phyloP scores from a whole-genome alignment of 192 early-diverging fungal species.

The Allomyces javanicus region DNA sequence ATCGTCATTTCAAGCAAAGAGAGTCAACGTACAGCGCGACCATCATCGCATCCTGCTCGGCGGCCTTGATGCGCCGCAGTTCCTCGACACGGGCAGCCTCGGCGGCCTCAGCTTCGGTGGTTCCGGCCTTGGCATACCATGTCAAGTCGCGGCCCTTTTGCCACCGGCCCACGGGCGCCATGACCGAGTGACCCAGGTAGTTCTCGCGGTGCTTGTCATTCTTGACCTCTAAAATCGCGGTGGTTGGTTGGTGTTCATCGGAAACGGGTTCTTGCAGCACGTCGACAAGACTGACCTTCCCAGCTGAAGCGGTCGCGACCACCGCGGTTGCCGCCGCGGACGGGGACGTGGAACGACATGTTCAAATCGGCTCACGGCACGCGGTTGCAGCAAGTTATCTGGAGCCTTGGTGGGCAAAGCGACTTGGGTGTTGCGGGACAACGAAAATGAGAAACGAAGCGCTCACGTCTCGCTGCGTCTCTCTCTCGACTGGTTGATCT shows the following conservation, averaged over 20 bases:
- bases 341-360: too few relatives aligned
- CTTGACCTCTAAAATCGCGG: conserved; percentile 18
- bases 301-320: conserved; percentile 31
- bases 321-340: conserved; percentile 13
- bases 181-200: conserved; percentile 62
- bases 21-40: conserved; percentile 24
- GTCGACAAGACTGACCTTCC: conserved; percentile 8
- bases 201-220: conserved; percentile 58
- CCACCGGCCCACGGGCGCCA: conserved; percentile 64
- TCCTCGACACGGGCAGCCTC: conserved; percentile 16
- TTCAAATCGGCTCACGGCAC: too few relatives aligned
- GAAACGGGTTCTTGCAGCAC: not conserved
- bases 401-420: too few relatives aligned
- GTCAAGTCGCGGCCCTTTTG: conserved; percentile 44
- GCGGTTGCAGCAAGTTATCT: too few relatives aligned
- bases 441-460: too few relatives aligned
- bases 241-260: not conserved
- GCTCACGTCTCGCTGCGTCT: too few relatives aligned
- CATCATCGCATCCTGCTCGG: conserved; percentile 37
- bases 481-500: too few relatives aligned
- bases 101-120: conserved; percentile 7
- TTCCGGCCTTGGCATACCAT: conserved; percentile 49
- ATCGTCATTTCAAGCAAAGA: not conserved
- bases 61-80: conserved; percentile 31
- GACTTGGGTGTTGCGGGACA: too few relatives aligned